phyloP scores from a whole-genome alignment of 441 rosid genomes.

The Isatis lusitanica region DNA sequence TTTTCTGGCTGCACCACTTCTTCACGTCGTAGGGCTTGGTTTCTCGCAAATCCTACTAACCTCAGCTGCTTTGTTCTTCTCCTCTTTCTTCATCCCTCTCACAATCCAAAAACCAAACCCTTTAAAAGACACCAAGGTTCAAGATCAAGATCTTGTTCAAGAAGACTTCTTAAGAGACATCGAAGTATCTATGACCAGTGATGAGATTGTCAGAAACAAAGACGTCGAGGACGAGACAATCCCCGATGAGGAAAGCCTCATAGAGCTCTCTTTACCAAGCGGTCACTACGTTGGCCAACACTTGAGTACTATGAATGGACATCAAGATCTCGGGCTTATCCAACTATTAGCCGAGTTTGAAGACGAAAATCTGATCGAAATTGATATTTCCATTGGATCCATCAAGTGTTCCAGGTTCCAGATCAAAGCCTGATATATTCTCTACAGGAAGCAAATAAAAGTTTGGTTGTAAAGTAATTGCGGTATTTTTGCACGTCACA shows the following conservation, averaged over 20 bases:
- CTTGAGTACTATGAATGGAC: slow-evolving; percentile 4
- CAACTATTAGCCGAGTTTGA: slow-evolving; percentile 64
- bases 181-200: slow-evolving; percentile 21
- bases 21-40: slow-evolving; percentile 42
- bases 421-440: slow-evolving; percentile 52
- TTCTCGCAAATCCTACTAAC: slow-evolving; percentile 39
- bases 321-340: slow-evolving; percentile 44
- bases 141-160: slow-evolving; percentile 5
- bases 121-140: slow-evolving; percentile 12
- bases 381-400: slow-evolving; percentile 84
- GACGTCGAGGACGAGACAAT: slow-evolving; percentile 63
- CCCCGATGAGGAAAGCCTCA: slow-evolving; percentile 79
- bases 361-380: slow-evolving; percentile 90
- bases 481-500: slow-evolving; percentile 20
- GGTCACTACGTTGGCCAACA: slow-evolving; percentile 56
- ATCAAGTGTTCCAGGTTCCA: slow-evolving; percentile 80
- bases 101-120: slow-evolving; percentile 34
- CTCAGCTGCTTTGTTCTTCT: slow-evolving; percentile 42
- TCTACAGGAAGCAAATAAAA: not conserved
- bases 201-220: slow-evolving; percentile 13
- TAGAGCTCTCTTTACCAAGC: slow-evolving; percentile 79
- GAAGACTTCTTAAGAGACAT: slow-evolving; percentile 13
- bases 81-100: slow-evolving; percentile 42
- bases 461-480: slow-evolving; percentile 1
- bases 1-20: slow-evolving; percentile 41